Evolutionary conservation across 768 basidiomycete species (phyloP).

Genomic region (Porpolomopsis calyptriformis): DNA sequence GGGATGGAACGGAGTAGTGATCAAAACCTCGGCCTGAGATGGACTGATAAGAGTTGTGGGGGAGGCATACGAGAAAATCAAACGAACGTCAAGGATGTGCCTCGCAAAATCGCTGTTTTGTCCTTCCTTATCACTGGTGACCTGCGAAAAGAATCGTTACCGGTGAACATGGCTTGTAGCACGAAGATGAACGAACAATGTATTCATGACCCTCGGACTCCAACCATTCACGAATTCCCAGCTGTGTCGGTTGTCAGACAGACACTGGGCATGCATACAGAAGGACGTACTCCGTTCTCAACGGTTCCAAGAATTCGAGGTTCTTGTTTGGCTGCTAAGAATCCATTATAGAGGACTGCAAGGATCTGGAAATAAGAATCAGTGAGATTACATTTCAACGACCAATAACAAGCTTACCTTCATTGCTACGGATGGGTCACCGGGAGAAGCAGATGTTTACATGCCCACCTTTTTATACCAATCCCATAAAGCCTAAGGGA

Average conservation of each 20-base stretch:
- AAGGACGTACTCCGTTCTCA: constrained; percentile 55
- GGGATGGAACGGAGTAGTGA: constrained; percentile 82
- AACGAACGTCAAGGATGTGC: constrained; percentile 64
- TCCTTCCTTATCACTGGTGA: constrained; percentile 77
- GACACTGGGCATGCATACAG: not conserved
- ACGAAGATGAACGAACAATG: constrained; percentile 37
- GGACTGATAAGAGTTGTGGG: constrained; percentile 6
- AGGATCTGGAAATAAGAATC: no score
- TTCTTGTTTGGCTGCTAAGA: constrained; percentile 53
- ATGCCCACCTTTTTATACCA: no score
- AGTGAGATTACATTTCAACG: no score
- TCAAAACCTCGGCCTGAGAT: constrained; percentile 61
- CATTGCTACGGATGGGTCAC: no score
- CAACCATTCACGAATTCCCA: constrained; percentile 65
- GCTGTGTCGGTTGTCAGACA: constrained; percentile 26
- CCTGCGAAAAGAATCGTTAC: constrained; percentile 27
- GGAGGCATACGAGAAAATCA: not conserved
- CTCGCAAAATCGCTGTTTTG: constrained; percentile 73
- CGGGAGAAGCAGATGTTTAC: no score
- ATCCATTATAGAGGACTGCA: constrained; percentile 65
- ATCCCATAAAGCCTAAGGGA: no score
- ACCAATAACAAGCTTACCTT: no score
- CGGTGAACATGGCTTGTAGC: not conserved
- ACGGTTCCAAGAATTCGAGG: constrained; percentile 69
- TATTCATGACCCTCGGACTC: constrained; percentile 64